Percentiles rank a stretch among this genome's conserved stretches.
phyloP scores from a whole-genome alignment of 139 green algal genomes.

The Tetraselmis chui region DNA sequence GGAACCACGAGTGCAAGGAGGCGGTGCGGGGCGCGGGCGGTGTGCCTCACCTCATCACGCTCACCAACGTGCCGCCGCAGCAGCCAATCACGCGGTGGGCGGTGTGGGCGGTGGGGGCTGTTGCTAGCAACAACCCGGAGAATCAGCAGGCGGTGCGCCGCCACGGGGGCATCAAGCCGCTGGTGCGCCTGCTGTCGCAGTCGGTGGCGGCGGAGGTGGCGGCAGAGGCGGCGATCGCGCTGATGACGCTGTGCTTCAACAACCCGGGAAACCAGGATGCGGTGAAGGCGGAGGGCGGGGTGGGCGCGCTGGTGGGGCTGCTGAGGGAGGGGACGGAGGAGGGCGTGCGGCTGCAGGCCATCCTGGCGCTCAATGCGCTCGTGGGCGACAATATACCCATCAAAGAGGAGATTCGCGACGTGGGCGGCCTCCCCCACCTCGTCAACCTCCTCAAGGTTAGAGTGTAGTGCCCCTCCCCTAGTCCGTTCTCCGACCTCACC shows the following conservation, averaged over 20 bases:
- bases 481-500: too few species aligned
- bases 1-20: neutral
- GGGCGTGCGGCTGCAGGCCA: neutral
- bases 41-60: neutral
- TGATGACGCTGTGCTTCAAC: neutral
- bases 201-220: neutral
- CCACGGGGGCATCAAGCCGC: neutral
- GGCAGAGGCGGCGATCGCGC: neutral
- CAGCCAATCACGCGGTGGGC: neutral
- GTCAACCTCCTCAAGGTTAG: neutral
- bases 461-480: too few species aligned
- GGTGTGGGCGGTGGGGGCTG: neutral
- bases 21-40: neutral
- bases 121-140: neutral
- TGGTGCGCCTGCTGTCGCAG: neutral
- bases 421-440: neutral
- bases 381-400: neutral
- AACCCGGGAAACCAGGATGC: neutral
- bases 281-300: neutral
- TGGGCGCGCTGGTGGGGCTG: neutral
- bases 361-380: neutral
- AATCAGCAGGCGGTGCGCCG: neutral
- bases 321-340: neutral
- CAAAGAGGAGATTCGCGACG: neutral
- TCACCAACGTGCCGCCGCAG: neutral